Conservation (phyloP, 2,329 filamentous ascomycete genomes). For the Neofusicoccum laricinum region DNA sequence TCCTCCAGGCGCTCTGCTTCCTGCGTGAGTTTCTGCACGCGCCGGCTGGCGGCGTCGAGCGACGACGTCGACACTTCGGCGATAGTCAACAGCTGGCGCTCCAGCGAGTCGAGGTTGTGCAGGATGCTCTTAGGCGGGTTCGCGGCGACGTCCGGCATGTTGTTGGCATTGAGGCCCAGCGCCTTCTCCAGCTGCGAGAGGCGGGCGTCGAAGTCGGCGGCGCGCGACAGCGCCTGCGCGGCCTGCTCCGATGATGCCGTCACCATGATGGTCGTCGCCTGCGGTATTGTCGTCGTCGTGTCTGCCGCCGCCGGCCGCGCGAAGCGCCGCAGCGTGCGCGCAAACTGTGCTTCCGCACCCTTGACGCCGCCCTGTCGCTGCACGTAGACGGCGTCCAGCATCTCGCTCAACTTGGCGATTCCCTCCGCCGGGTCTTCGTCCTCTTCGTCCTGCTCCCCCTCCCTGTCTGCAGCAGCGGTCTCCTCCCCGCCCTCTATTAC, state of each 20-base stretch:
- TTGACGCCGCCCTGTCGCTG: slow-evolving; percentile 32
- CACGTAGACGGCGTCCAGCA: slow-evolving; percentile 64
- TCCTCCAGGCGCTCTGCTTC: slow-evolving; percentile 73
- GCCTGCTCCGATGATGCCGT: slow-evolving; percentile 23
- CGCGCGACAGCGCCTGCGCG: slow-evolving; percentile 68
- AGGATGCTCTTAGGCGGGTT: slow-evolving; percentile 65
- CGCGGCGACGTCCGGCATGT: slow-evolving; percentile 60
- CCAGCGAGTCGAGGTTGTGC: slow-evolving; percentile 75
- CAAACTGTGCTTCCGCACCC: slow-evolving; percentile 36
- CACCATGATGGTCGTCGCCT: not conserved
- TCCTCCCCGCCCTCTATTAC: slow-evolving; percentile 28
- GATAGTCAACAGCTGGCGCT: slow-evolving; percentile 75
- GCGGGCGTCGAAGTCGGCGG: slow-evolving; percentile 83
- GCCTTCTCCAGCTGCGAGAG: slow-evolving; percentile 75
- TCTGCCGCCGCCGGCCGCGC: slow-evolving; percentile 18
- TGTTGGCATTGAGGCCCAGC: slow-evolving; percentile 72
- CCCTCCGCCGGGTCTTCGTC: slow-evolving; percentile 50
- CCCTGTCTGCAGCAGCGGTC: slow-evolving; percentile 34
- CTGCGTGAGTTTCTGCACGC: slow-evolving; percentile 66
- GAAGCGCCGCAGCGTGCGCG: slow-evolving; percentile 34
- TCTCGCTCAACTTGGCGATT: slow-evolving; percentile 66
- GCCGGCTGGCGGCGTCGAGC: slow-evolving; percentile 68
- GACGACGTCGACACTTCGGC: slow-evolving; percentile 69
- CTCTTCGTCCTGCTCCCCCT: slow-evolving; percentile 36
- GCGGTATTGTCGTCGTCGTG: not conserved